These are phyloP conservation scores for Quercus glauca DNA, from an alignment of 306 rosid genomes.

Conservation along the genomic window DNA sequence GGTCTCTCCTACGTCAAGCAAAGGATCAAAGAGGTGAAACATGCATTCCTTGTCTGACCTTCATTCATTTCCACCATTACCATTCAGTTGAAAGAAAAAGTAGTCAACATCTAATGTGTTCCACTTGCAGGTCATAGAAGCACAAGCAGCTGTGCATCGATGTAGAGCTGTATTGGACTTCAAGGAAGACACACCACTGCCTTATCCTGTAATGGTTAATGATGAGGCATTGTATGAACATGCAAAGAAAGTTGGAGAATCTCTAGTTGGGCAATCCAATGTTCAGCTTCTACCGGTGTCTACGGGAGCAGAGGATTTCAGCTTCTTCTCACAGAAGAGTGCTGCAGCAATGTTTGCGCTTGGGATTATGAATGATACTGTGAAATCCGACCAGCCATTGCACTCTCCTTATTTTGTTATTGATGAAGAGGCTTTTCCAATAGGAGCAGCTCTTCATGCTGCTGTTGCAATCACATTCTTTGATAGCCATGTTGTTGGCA, in stretches of 20 bases:
- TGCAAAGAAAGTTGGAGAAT: conserved; percentile 37
- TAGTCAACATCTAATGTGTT: neutral
- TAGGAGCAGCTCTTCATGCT: conserved; percentile 54
- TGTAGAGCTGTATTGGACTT: conserved; percentile 39
- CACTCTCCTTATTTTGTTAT: conserved; percentile 46
- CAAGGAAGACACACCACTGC: conserved; percentile 36
- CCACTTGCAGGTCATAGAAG: conserved; percentile 31
- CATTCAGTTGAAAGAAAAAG: neutral
- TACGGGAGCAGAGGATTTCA: conserved; percentile 46
- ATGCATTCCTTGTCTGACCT: neutral
- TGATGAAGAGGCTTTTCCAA: conserved; percentile 47
- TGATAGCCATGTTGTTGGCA: conserved; percentile 5
- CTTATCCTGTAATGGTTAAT: conserved; percentile 44
- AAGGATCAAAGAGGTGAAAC: conserved; percentile 42
- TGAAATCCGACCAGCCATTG: conserved; percentile 19
- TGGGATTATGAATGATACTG: conserved; percentile 33
- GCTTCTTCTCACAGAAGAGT: conserved; percentile 41
- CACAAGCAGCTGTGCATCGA: conserved; percentile 36
- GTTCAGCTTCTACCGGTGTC: conserved; percentile 34
- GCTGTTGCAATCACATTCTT: conserved; percentile 46
- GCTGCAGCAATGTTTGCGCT: conserved; percentile 30
- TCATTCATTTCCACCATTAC: neutral
- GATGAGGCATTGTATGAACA: conserved; percentile 39
- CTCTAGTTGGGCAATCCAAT: conserved; percentile 39
- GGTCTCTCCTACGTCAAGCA: conserved; percentile 28